Evolutionary conservation across 495 filamentous ascomycete genomes (phyloP).

Genomic region (Podospora tetraspora): DNA sequence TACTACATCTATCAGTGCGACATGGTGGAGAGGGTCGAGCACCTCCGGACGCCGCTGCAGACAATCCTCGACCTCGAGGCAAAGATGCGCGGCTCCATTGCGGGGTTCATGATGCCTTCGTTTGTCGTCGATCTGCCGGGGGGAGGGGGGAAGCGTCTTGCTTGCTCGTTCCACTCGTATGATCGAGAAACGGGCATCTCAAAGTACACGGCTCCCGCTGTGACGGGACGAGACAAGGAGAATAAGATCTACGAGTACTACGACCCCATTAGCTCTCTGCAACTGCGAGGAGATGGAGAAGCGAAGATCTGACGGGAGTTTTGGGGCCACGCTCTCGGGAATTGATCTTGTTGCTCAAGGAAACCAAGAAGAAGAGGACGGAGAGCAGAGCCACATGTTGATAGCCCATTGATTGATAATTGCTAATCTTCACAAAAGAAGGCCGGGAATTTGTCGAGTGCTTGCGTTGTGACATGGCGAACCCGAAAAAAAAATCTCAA

Average conservation of each 20-base stretch:
- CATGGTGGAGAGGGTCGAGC: conserved; percentile 52
- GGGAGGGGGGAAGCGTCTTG: conserved; percentile 56
- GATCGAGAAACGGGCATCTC: conserved; percentile 45
- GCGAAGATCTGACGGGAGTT: not conserved
- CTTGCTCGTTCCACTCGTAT: conserved; percentile 47
- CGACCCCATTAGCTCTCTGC: conserved; percentile 40
- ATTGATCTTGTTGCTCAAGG: not conserved
- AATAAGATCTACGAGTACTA: conserved; percentile 52
- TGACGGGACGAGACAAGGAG: conserved; percentile 40
- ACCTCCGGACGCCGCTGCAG: conserved; percentile 54
- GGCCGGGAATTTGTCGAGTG: not conserved
- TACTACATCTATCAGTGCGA: conserved; percentile 59
- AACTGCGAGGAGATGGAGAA: not conserved
- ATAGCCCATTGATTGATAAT: not conserved
- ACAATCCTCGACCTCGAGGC: conserved; percentile 52
- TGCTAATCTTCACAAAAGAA: not conserved
- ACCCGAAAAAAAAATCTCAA: not conserved
- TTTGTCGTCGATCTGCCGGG: conserved; percentile 59
- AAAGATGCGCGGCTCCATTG: conserved; percentile 50
- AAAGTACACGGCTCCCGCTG: conserved; percentile 49
- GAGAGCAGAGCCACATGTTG: not conserved
- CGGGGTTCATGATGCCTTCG: conserved; percentile 54
- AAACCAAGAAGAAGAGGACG: not conserved
- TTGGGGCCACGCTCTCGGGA: not conserved
- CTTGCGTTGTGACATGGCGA: not conserved